Base-by-base conservation (phyloP, 2,329 filamentous ascomycete genomes). In the Exophiala lecanii-corni region DNA sequence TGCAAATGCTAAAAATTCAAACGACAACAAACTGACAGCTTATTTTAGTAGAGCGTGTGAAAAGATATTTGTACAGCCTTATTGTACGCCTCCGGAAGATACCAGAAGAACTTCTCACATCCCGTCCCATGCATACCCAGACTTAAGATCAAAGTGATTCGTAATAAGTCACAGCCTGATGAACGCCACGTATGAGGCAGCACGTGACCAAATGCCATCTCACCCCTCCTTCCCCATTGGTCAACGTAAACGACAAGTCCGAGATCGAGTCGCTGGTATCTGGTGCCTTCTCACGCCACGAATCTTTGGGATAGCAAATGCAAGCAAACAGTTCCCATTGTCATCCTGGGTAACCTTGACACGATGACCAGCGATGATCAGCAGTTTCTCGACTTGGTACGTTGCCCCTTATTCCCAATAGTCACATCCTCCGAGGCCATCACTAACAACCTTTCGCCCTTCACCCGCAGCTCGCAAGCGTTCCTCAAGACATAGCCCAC, bases 331-430 rank as follows among this genome's bases (percentile, higher is more conserved):
- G 16, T 33, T 6, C n/a, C n/a, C n/a, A n/a, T n/a, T n/a, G n/a
- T n/a, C n/a, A n/a, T n/a, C n/a, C n/a, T n/a, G n/a, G n/a, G n/a
- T n/a, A n/a, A n/a, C 6, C 23, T 26, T 12, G 23, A 21, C n/a
- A 10, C 26, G 54, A 91, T 91, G 86, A 83, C 85, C 54, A 80
- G 78, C 61, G 84, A 89, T 62, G 84, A 88, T 61, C 81, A 87
- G 68, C 81, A 84, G 57, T 84, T 89, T 60, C 69, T 88, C 53
- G 84, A 88, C 66, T 74, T 84, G 61, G 85, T 89, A 69, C 53
- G 52, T 39, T 25, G 15, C n/a, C n/a, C n/a, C n/a, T n/a, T n/a
- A n/a, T n/a, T n/a, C n/a, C n/a, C n/a, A n/a, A n/a, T n/a, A n/a
- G n/a, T n/a, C n/a, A 34, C 30, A 36, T 36, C 15, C 44, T 28